Conservation (phyloP, 2,329 filamentous ascomycete species). For the Corynespora cassiicola region DNA sequence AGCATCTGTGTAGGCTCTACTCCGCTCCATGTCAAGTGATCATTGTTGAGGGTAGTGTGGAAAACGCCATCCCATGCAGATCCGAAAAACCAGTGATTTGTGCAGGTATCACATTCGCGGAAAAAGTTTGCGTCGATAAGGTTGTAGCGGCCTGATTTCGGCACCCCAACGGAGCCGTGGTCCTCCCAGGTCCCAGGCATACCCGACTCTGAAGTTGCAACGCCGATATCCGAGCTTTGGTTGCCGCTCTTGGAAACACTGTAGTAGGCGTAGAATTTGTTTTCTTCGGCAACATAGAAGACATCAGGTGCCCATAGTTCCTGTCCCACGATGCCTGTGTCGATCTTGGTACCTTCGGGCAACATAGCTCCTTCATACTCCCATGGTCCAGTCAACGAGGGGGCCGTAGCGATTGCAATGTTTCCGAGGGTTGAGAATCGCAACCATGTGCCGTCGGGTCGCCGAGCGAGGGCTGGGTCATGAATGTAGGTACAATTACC, state of each 20-base stretch:
- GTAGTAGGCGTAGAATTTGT: slow-evolving; percentile 66
- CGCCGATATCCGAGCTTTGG: slow-evolving; percentile 65
- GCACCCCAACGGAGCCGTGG: slow-evolving; percentile 54
- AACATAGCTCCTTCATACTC: slow-evolving; percentile 10
- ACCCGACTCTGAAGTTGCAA: slow-evolving; percentile 53
- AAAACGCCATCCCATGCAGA: slow-evolving; percentile 70
- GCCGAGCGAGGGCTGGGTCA: slow-evolving; percentile 6
- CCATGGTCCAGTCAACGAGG: slow-evolving; percentile 12
- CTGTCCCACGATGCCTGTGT: too few species aligned
- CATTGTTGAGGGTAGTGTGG: slow-evolving; percentile 56
- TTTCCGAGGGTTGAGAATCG: slow-evolving; percentile 16
- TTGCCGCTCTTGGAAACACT: slow-evolving; percentile 65
- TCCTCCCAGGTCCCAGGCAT: slow-evolving; percentile 64
- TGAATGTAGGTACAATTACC: slow-evolving; percentile 11
- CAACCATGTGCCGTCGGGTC: slow-evolving; percentile 8
- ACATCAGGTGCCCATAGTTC: slow-evolving; percentile 25
- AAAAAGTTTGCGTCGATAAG: slow-evolving; percentile 57
- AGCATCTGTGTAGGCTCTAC: slow-evolving; percentile 6
- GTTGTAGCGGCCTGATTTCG: slow-evolving; percentile 45
- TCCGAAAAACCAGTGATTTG: slow-evolving; percentile 63
- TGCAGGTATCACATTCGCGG: slow-evolving; percentile 26
- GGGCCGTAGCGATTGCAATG: slow-evolving; percentile 16
- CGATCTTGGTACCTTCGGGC: slow-evolving; percentile 7
- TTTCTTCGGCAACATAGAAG: slow-evolving; percentile 22
- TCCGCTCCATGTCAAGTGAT: slow-evolving; percentile 10